These are phyloP conservation scores for Glomus cerebriforme DNA, from an alignment of 192 early-diverging fungal species.

Conservation along the genomic window DNA sequence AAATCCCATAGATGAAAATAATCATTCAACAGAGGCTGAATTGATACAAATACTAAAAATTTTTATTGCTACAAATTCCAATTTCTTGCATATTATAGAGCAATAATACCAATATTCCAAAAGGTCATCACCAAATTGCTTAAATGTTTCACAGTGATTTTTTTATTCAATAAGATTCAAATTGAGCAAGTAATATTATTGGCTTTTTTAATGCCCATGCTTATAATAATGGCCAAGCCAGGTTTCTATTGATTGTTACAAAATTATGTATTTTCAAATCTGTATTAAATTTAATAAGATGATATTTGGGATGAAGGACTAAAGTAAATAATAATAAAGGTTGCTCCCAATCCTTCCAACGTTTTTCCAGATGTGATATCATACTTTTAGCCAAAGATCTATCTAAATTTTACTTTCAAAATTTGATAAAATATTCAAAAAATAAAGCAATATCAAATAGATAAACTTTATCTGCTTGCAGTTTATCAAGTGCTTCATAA, in stretches of 20 bases:
- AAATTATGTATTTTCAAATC: slow-evolving; percentile 2
- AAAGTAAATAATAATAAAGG: slow-evolving; percentile 7
- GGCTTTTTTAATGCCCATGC: neutral
- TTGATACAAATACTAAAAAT: too few species aligned
- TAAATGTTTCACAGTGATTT: too few species aligned
- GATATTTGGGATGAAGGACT: too few species aligned
- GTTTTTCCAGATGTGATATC: neutral
- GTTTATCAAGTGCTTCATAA: too few species aligned
- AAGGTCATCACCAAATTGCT: too few species aligned
- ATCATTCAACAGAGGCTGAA: too few species aligned
- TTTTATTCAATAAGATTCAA: slow-evolving; percentile 15
- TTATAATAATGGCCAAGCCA: slow-evolving; percentile 24
- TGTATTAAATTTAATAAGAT: neutral
- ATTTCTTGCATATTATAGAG: too few species aligned
- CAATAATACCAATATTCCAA: too few species aligned
- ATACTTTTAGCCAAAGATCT: neutral
- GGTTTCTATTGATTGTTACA: neutral
- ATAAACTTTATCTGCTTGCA: slow-evolving; percentile 13
- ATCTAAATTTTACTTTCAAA: slow-evolving; percentile 8
- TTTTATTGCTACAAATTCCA: too few species aligned
- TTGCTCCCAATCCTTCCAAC: too few species aligned
- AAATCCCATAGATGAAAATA: too few species aligned
- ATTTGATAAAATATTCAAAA: too few species aligned
- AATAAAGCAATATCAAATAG: slow-evolving; percentile 1
- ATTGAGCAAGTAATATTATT: neutral